A percentile compares a stretch with the other conserved stretches of the same genome.
phyloP scores from a whole-genome alignment of 73 alveolate species.

The Paramecium octaurelia region DNA sequence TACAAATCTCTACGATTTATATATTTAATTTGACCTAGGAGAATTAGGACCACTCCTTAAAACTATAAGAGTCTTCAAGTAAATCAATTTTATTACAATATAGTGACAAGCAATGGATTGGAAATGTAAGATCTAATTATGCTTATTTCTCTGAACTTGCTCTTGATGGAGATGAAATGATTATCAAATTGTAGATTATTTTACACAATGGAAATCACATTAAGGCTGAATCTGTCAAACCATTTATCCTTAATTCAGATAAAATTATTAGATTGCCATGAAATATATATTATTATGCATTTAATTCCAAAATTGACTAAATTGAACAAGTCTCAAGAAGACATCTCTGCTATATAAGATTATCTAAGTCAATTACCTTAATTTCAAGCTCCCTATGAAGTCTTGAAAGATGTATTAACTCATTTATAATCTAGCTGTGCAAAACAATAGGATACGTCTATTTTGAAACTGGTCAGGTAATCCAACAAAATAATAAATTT shows the following conservation, averaged over 20 bases:
- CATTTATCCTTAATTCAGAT: neutral
- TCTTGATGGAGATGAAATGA: slow-evolving; percentile 32
- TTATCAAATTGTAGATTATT: neutral
- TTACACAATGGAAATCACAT: slow-evolving; percentile 11
- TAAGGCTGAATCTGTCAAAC: slow-evolving; percentile 21
- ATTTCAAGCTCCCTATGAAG: slow-evolving; percentile 41
- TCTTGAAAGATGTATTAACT: neutral
- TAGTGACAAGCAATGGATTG: slow-evolving; percentile 37
- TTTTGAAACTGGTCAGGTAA: neutral
- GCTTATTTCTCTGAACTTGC: slow-evolving; percentile 16
- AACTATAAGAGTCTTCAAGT: slow-evolving; percentile 36
- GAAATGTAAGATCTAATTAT: slow-evolving; percentile 36
- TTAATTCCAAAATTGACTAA: slow-evolving; percentile 33
- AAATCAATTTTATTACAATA: neutral
- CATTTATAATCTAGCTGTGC: neutral
- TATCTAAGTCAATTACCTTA: neutral
- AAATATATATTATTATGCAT: slow-evolving; percentile 2
- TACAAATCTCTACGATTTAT: slow-evolving; percentile 23
- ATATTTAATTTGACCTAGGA: neutral
- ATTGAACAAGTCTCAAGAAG: slow-evolving; percentile 22
- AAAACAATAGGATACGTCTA: neutral
- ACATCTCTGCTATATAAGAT: slow-evolving; percentile 6
- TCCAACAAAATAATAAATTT: neutral
- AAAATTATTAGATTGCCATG: neutral
- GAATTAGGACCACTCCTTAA: neutral